Evolutionary conservation across 2,329 filamentous ascomycete genomes (phyloP).

Genomic region (Verticillium nubilum): DNA sequence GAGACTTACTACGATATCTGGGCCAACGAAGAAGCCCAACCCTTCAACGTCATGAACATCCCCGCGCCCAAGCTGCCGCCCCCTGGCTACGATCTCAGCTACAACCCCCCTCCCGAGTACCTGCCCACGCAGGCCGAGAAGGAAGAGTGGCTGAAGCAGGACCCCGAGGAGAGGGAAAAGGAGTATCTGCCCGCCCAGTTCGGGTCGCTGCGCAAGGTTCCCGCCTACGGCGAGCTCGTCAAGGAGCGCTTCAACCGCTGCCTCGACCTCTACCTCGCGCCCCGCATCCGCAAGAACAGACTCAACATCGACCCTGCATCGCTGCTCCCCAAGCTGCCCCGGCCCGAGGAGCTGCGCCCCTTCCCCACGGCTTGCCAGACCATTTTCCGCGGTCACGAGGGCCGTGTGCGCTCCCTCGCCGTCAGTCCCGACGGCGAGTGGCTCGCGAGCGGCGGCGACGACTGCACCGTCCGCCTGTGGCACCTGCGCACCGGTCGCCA

Average conservation of each 20-base stretch:
- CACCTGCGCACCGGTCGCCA: slow-evolving; percentile 80
- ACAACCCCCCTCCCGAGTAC: slow-evolving; percentile 94
- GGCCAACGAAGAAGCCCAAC: slow-evolving; percentile 81
- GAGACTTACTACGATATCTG: slow-evolving; percentile 82
- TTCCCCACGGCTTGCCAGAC: slow-evolving; percentile 90
- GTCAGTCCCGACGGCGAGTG: slow-evolving; percentile 82
- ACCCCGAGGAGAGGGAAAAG: slow-evolving; percentile 86
- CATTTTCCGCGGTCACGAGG: slow-evolving; percentile 82
- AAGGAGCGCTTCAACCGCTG: slow-evolving; percentile 96
- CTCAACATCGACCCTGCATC: slow-evolving; percentile 96
- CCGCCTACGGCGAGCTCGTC: slow-evolving; percentile 81
- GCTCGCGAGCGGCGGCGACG: slow-evolving; percentile 88
- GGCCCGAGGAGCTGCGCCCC: slow-evolving; percentile 86
- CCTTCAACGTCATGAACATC: slow-evolving; percentile 88
- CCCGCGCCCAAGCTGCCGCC: slow-evolving; percentile 90
- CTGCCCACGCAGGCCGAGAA: slow-evolving; percentile 80
- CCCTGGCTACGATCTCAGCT: slow-evolving; percentile 91
- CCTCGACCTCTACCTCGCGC: slow-evolving; percentile 90
- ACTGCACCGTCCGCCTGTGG: slow-evolving; percentile 89
- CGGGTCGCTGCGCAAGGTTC: slow-evolving; percentile 81
- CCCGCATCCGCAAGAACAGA: slow-evolving; percentile 84
- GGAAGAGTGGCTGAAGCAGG: slow-evolving; percentile 76
- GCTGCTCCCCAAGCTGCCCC: slow-evolving; percentile 85
- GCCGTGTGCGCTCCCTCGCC: slow-evolving; percentile 76
- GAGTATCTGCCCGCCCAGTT: slow-evolving; percentile 82